phyloP scores from a whole-genome alignment of 352 stramenopile species.

The Thraustochytrium aureum region DNA sequence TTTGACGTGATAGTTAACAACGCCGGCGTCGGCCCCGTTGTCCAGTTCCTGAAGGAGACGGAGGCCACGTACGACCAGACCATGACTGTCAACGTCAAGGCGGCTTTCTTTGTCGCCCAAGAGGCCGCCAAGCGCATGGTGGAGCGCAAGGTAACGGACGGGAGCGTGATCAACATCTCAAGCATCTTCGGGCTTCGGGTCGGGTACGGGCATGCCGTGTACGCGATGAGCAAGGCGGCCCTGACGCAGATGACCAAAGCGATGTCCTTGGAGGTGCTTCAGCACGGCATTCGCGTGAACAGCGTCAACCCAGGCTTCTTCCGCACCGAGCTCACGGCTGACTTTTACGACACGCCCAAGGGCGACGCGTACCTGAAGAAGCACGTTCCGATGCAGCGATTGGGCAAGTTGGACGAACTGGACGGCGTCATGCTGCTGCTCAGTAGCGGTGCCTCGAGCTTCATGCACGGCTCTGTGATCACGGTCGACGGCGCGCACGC shows the following conservation, averaged over 20 bases:
- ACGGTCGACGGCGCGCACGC: slow-evolving; percentile 44
- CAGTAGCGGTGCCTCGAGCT: slow-evolving; percentile 20
- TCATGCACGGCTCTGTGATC: slow-evolving; percentile 45
- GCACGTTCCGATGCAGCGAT: slow-evolving; percentile 31
- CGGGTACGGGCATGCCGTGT: slow-evolving; percentile 44
- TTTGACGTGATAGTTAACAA: slow-evolving; percentile 55
- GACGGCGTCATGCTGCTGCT: slow-evolving; percentile 49
- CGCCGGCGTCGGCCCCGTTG: slow-evolving; percentile 16
- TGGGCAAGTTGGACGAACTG: slow-evolving; percentile 51
- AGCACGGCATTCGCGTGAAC: slow-evolving; percentile 47
- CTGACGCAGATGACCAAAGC: slow-evolving; percentile 54
- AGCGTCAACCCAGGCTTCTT: slow-evolving; percentile 48
- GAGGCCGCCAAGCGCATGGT: slow-evolving; percentile 11
- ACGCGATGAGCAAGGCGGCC: slow-evolving; percentile 51
- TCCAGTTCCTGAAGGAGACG: slow-evolving; percentile 13
- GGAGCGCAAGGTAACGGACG: not conserved
- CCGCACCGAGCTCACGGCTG: slow-evolving; percentile 36
- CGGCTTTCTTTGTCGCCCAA: slow-evolving; percentile 44
- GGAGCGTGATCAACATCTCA: slow-evolving; percentile 53
- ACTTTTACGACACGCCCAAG: slow-evolving; percentile 53
- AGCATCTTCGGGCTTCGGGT: slow-evolving; percentile 47
- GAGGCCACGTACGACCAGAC: slow-evolving; percentile 26
- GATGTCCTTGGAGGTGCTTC: slow-evolving; percentile 28
- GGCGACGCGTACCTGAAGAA: slow-evolving; percentile 46
- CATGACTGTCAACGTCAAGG: slow-evolving; percentile 41